Conservation (phyloP, 768 basidiomycete genomes). For the Baorangia bicolor region DNA sequence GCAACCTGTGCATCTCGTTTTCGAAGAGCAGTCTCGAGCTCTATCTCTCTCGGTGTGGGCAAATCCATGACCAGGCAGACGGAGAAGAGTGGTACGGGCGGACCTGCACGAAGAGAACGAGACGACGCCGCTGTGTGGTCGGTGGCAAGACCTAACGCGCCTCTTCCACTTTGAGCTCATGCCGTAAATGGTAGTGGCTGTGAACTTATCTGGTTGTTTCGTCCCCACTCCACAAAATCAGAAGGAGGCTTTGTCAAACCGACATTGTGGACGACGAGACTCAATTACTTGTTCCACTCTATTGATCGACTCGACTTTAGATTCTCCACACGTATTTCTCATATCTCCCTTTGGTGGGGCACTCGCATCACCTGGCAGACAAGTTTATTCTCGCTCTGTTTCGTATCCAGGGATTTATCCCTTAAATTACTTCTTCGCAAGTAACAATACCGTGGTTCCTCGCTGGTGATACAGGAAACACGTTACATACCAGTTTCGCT, state of each 20-base stretch:
- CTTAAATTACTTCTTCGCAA: neutral
- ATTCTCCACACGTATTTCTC: neutral
- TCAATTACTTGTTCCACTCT: neutral
- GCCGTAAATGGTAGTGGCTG: conserved; percentile 35
- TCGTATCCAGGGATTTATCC: neutral
- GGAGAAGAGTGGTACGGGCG: conserved; percentile 10
- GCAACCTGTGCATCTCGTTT: conserved; percentile 71
- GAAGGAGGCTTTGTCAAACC: neutral
- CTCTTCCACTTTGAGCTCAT: conserved; percentile 23
- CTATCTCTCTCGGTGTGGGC: conserved; percentile 73
- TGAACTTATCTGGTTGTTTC: conserved; percentile 13
- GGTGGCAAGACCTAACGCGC: conserved; percentile 33
- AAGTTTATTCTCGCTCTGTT: neutral
- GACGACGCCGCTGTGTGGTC: conserved; percentile 27
- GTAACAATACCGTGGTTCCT: neutral
- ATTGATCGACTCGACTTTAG: neutral
- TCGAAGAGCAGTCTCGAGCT: conserved; percentile 77
- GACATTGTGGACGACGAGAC: too few relatives aligned
- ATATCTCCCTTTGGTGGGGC: neutral
- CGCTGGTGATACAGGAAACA: too few relatives aligned
- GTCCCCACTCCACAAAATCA: neutral
- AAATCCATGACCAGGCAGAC: conserved; percentile 52
- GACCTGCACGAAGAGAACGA: conserved; percentile 10
- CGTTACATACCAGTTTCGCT: too few relatives aligned
- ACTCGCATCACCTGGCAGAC: too few relatives aligned